A percentile compares a stretch with the other conserved stretches of the same genome.
Conservation (phyloP, 2,329 filamentous ascomycete genomes). For the Rhexocercosporidium sp. region DNA sequence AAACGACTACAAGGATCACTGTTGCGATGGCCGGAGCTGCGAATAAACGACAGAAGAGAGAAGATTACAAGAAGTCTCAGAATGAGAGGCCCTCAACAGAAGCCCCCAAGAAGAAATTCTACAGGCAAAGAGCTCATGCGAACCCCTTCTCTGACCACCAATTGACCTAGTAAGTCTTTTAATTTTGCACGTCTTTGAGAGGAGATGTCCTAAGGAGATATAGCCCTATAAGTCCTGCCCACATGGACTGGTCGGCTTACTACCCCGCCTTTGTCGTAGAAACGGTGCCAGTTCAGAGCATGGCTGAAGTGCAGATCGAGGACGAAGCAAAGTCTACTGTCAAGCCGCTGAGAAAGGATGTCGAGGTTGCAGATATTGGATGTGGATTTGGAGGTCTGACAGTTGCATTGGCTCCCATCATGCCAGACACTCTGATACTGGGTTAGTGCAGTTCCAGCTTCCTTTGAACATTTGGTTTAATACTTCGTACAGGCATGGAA, state of each 20-base stretch:
- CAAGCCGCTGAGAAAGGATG: conserved; percentile 63
- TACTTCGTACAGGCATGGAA: conserved; percentile 71
- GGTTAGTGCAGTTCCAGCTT: conserved; percentile 56
- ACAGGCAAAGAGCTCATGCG: conserved; percentile 93
- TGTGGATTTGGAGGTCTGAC: conserved; percentile 94
- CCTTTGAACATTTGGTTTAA: conserved; percentile 17
- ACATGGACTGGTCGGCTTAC: conserved; percentile 90
- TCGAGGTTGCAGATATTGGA: conserved; percentile 95
- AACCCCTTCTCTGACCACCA: conserved; percentile 97
- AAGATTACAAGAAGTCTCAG: conserved; percentile 63
- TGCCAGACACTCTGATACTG: conserved; percentile 83
- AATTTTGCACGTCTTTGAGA: no score
- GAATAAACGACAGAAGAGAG: conserved; percentile 69
- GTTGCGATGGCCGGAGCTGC: conserved; percentile 49
- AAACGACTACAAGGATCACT: neutral
- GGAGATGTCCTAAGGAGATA: conserved; percentile 31
- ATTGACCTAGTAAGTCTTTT: conserved; percentile 77
- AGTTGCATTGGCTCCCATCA: conserved; percentile 79
- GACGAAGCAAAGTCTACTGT: neutral
- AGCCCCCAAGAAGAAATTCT: conserved; percentile 93
- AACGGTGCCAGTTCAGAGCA: conserved; percentile 38
- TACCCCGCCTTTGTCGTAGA: conserved; percentile 74
- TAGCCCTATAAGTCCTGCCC: conserved; percentile 77
- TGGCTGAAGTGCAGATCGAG: conserved; percentile 24
- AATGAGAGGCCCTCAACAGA: conserved; percentile 49